Evolutionary conservation across 805 yeast species (phyloP).

Genomic region (Kazachstania kunashirensis): DNA sequence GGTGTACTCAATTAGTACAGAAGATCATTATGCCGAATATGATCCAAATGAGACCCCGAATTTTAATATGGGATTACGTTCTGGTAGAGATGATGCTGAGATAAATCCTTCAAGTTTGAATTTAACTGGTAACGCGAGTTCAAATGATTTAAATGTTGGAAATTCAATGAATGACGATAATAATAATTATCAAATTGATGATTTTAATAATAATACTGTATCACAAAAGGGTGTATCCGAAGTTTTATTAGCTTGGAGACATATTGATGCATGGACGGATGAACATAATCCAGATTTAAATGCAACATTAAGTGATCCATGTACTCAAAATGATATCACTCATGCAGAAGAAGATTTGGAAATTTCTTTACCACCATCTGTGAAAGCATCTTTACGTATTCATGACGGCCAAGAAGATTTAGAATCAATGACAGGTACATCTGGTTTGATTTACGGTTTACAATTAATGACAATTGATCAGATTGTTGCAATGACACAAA

Average conservation of each 20-base stretch:
- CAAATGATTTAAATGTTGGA: constrained; percentile 14
- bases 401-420: constrained; percentile 88
- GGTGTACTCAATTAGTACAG: constrained; percentile 53
- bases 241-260: constrained; percentile 73
- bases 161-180: constrained; percentile 9
- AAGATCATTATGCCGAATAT: constrained; percentile 62
- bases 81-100: constrained; percentile 5
- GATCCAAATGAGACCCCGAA: constrained; percentile 35
- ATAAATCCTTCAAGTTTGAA: constrained; percentile 14
- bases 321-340: constrained; percentile 67
- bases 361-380: constrained; percentile 66
- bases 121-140: constrained; percentile 10
- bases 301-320: constrained; percentile 69
- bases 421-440: constrained; percentile 57
- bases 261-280: constrained; percentile 75
- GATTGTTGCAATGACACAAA: constrained; percentile 66
- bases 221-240: constrained; percentile 61
- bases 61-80: constrained; percentile 24
- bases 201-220: constrained; percentile 10
- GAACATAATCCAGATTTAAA: constrained; percentile 71
- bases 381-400: constrained; percentile 64
- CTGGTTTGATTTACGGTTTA: constrained; percentile 73
- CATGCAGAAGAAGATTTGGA: constrained; percentile 79
- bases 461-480: constrained; percentile 73
- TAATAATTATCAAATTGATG: constrained; percentile 29